Conservation (phyloP, 495 filamentous ascomycete species). For the Chaetomium cochliodes region DNA sequence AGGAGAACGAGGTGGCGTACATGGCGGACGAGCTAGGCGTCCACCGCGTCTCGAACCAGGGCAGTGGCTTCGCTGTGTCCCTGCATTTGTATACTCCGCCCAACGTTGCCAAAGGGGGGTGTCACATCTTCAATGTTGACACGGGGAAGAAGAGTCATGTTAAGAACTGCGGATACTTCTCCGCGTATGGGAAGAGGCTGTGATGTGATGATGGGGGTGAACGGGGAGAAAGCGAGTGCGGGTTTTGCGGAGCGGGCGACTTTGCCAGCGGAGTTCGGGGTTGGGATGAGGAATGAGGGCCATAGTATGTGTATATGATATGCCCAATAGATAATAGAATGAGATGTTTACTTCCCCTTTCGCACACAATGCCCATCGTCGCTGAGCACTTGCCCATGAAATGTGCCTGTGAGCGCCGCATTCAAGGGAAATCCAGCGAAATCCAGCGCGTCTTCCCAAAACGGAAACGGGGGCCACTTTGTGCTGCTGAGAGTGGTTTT, state of each 20-base stretch:
- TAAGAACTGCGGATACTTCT: slow-evolving; percentile 62
- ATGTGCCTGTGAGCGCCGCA: not conserved
- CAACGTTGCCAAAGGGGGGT: slow-evolving; percentile 74
- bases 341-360: slow-evolving; percentile 12
- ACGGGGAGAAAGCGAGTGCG: not conserved
- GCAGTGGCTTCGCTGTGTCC: slow-evolving; percentile 74
- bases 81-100: slow-evolving; percentile 90
- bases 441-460: slow-evolving; percentile 4
- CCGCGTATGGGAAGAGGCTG: slow-evolving; percentile 52
- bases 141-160: slow-evolving; percentile 73
- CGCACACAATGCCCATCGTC: not conserved
- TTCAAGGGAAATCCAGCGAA: not conserved
- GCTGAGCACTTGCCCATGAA: not conserved
- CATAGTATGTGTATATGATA: not conserved
- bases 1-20: slow-evolving; percentile 47
- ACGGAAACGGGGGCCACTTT: not conserved
- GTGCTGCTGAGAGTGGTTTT: not conserved
- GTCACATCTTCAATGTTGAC: slow-evolving; percentile 65
- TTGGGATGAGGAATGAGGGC: not conserved
- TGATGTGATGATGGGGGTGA: slow-evolving; percentile 28
- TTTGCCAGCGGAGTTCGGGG: slow-evolving; percentile 10
- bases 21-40: slow-evolving; percentile 63
- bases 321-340: slow-evolving; percentile 4
- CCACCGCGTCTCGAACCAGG: slow-evolving; percentile 76
- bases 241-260: not conserved